These are phyloP conservation scores for Tolypocladium amazonense DNA, from an alignment of 2,329 filamentous ascomycete species.

Conservation along the genomic window DNA sequence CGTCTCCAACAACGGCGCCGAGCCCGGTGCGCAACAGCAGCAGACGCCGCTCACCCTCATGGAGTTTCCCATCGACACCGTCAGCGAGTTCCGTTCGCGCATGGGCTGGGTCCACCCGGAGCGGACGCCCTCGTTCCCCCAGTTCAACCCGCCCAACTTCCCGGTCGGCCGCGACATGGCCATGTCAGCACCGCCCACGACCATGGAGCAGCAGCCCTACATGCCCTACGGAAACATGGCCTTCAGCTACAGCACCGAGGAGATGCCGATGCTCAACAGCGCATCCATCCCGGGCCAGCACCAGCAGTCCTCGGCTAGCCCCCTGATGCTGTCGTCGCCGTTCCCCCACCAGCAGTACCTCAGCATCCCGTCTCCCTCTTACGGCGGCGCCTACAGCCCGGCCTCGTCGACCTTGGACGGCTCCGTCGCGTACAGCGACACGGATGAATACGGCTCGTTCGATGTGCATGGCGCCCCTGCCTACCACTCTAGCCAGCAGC, in stretches of 20 bases:
- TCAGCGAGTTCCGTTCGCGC: constrained; percentile 56
- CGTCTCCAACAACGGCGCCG: constrained; percentile 39
- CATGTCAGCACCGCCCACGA: constrained; percentile 25
- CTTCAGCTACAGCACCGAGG: constrained; percentile 55
- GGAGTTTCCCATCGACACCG: constrained; percentile 61
- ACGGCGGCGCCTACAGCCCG: constrained; percentile 47
- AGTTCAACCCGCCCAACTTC: constrained; percentile 47
- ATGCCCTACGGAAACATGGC: constrained; percentile 45
- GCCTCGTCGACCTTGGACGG: constrained; percentile 52
- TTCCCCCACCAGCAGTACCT: constrained; percentile 47
- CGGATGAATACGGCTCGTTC: constrained; percentile 43
- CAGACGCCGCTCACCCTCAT: constrained; percentile 53
- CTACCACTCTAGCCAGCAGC: constrained; percentile 33
- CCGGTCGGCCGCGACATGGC: constrained; percentile 33
- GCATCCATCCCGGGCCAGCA: constrained; percentile 28
- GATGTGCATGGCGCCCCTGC: constrained; percentile 28
- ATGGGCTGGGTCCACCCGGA: constrained; percentile 57
- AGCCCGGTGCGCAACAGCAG: constrained; percentile 41
- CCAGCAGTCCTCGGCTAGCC: constrained; percentile 38
- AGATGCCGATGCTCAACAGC: constrained; percentile 44
- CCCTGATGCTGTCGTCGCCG: constrained; percentile 45
- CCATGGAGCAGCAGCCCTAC: constrained; percentile 23
- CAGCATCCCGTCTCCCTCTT: constrained; percentile 52
- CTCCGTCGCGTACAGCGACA: constrained; percentile 53
- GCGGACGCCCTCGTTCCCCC: constrained; percentile 49